Conservation (phyloP, 352 stramenopile genomes). For the Phytopythium cucurbitacearum region DNA sequence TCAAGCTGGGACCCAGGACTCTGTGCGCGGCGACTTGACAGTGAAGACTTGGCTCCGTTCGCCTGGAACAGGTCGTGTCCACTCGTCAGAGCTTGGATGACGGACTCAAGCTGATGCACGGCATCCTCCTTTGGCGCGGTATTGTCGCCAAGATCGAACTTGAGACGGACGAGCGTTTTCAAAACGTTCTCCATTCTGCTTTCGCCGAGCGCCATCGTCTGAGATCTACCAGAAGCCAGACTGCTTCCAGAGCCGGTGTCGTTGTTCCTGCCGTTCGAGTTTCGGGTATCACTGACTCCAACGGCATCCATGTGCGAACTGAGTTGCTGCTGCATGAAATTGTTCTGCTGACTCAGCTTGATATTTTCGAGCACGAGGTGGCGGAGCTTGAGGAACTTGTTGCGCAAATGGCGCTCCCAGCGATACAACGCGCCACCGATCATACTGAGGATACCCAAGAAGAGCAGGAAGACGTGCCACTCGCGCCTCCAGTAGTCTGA, state of each 20-base stretch:
- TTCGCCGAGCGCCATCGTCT: constrained; percentile 39
- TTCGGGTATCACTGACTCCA: constrained; percentile 27
- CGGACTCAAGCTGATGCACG: constrained; percentile 49
- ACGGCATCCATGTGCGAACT: constrained; percentile 58
- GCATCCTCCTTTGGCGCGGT: constrained; percentile 5
- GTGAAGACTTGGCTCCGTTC: constrained; percentile 4
- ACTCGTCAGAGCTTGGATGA: constrained; percentile 59
- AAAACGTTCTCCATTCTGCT: constrained; percentile 76
- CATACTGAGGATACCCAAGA: constrained; percentile 27
- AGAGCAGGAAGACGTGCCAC: constrained; percentile 51
- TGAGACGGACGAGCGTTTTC: constrained; percentile 42
- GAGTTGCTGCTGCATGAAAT: constrained; percentile 61
- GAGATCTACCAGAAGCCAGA: background rate
- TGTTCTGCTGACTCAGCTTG: constrained; percentile 55
- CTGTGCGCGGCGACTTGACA: constrained; percentile 1
- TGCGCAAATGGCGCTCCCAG: constrained; percentile 27
- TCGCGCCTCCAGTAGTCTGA: constrained; percentile 22
- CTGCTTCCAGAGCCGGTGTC: too few species aligned
- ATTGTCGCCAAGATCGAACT: constrained; percentile 34
- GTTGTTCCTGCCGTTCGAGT: background rate
- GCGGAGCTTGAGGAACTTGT: constrained; percentile 50
- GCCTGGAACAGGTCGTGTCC: constrained; percentile 62
- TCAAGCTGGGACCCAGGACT: constrained; percentile 12
- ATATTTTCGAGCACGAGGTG: constrained; percentile 62
- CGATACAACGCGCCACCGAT: constrained; percentile 39